Evolutionary conservation across 116 monocot species (phyloP).

Genomic region (Thalassia testudinum): DNA sequence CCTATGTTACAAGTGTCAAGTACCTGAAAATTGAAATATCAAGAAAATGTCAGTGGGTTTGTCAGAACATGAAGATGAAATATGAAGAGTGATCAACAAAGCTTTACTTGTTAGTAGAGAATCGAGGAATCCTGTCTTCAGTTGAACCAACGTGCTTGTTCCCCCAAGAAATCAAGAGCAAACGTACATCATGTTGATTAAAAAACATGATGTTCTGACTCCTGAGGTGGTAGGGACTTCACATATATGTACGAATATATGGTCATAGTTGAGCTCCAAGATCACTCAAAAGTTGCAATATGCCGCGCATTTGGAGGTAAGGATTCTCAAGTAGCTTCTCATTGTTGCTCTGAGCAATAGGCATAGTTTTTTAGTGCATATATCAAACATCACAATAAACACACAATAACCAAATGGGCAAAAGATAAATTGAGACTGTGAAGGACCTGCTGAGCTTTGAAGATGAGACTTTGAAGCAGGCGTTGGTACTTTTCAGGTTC

Average conservation of each 20-base stretch:
- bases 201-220: background rate
- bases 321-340: constrained; percentile 98
- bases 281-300: constrained; percentile 76
- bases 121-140: background rate
- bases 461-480: constrained; percentile 83
- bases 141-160: background rate
- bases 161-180: background rate
- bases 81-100: no score
- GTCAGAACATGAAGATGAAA: no score
- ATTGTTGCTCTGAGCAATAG: constrained; percentile 58
- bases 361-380: no score
- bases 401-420: background rate
- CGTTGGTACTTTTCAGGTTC: constrained; percentile 88
- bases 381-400: background rate
- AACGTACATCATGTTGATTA: background rate
- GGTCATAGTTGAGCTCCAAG: constrained; percentile 33
- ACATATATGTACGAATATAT: background rate
- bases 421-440: background rate
- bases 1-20: constrained; percentile 3
- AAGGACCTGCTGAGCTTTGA: constrained; percentile 89
- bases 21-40: constrained; percentile 1
- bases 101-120: background rate
- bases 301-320: constrained; percentile 96
- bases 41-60: no score
- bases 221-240: background rate